Conservation (phyloP, 2,329 filamentous ascomycete species). For the Fusarium dimerum region DNA sequence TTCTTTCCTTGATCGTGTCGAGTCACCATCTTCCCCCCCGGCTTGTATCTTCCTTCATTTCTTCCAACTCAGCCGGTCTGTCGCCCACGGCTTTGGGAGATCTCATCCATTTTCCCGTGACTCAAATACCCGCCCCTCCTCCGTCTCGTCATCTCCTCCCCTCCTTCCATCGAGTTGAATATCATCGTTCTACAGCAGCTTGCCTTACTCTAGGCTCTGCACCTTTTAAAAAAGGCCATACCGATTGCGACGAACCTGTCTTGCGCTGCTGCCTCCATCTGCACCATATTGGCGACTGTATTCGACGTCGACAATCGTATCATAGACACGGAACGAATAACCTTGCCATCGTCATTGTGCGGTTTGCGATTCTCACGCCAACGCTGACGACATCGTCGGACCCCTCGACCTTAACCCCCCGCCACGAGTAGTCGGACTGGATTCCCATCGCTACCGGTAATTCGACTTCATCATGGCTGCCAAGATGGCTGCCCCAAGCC, state of each 20-base stretch:
- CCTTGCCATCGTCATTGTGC: neutral
- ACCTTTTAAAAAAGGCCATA: neutral
- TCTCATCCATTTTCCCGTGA: neutral
- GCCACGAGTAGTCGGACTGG: constrained; percentile 23
- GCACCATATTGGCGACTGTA: neutral
- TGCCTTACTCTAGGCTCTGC: neutral
- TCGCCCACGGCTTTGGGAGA: neutral
- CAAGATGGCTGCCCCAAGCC: constrained; percentile 37
- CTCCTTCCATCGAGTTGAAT: constrained; percentile 1
- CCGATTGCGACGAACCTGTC: constrained; percentile 2
- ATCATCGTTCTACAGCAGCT: neutral
- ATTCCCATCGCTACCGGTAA: constrained; percentile 14
- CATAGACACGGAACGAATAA: constrained; percentile 1
- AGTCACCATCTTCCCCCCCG: constrained; percentile 5
- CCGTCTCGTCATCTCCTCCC: constrained; percentile 1
- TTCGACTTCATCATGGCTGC: constrained; percentile 33
- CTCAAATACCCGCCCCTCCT: neutral
- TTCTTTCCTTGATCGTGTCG: constrained; percentile 4
- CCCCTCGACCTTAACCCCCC: constrained; percentile 29
- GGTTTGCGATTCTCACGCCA: constrained; percentile 4
- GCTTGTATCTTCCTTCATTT: constrained; percentile 11
- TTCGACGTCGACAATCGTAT: neutral
- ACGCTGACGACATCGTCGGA: constrained; percentile 24
- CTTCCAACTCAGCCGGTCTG: constrained; percentile 23
- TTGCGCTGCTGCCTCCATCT: neutral